Base-by-base conservation (phyloP, 352 stramenopile genomes). In the Globisporangium lucens region DNA sequence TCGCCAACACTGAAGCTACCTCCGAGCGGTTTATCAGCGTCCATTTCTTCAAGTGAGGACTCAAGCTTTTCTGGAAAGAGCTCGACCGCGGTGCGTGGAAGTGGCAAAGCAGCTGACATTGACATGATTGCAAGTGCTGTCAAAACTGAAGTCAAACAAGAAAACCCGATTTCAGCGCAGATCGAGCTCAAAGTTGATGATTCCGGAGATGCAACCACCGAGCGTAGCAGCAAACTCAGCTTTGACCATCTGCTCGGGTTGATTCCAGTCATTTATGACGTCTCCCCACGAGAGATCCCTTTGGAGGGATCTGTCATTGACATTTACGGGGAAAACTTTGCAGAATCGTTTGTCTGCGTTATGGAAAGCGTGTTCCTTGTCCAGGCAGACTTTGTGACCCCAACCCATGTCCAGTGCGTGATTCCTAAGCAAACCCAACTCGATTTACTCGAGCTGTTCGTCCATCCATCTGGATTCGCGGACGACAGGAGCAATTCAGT, bases 261-360 rank as follows among this genome's bases (percentile, higher is more conserved):
- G 13, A 17, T 63, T 7, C 61, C 65, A 56, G 57, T 61, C 24
- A 71, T 74, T 35, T 56, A 52, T 5, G 64, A 74, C 1, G 49
- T 68, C 15, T 67, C 10, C 15, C 64, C 69, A 0, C 62, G 36
- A n/a, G 57, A 68, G 46, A 63, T 74, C 8, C 49, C 69, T 8
- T 61, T 38, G 13, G 56, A 58, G n/a, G 69, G 69, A 30, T 74
- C 69, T 5, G 51, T 13, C 12, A 36, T 74, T 58, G 64, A 66
- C 17, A 13, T 74, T 3, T 35, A 17, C 17, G 69, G 69, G 4
- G 62, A 36, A 17, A 74, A 60, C 38, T 68, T 74, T n/a, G 60
- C 53, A 7, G 52, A 61, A n/a, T 67, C 43, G 20, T 62, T 60
- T n/a, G 20, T 66, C 20, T 74, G 69, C 30, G 38, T 61, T 4